Base-by-base conservation (phyloP, 2,329 filamentous ascomycete species). In the Alternaria infectoria region DNA sequence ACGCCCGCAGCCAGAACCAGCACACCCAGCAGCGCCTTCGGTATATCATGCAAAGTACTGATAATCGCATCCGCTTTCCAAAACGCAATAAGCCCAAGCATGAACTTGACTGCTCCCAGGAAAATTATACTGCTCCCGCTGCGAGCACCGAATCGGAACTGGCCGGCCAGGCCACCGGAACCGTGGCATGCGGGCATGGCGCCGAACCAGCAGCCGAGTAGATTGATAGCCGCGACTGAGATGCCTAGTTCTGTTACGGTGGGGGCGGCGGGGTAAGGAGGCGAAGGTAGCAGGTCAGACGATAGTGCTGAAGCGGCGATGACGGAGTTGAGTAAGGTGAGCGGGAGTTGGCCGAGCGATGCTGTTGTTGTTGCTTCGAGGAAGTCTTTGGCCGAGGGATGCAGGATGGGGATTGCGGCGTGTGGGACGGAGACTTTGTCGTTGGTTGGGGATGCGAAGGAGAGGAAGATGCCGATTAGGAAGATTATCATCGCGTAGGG, bases 181-280 rank as follows among this genome's bases (percentile, higher is more conserved):
- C 95, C 95, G 77, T 98, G 96, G 75, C 96, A 98, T 5, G 96
- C 89, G 4, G 95, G 96, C 96, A 97, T 98, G 6, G 91, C 91
- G 51, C 94, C 94, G 73, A 97, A 96, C 92, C 93, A 97, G 73
- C 92, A 94, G 15, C 91, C 91, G 1, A 91, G 78, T 4, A 97
- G 82, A 76, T 98, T 98, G 88, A 97, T 96, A 2, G 84, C 73
- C 0, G 90, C 90, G 5, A 98, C 92, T 58, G 93, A 97, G 63
- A 94, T 78, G 2, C 94, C 95, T 28, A 98, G 84, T 1, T 89
- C 85, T 0, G 93, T 95, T 6, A 93, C 90, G 0, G 88, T 88
- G 0, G 93, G 93, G 0, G 89, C 83, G 0, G 76, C 58, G 2
- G 81, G 79, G 44, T 77, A 80, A 7, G 87, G 86, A 4, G 91